These are phyloP conservation scores for Phallus indusiatus DNA, from an alignment of 768 basidiomycete species.

Conservation along the genomic window DNA sequence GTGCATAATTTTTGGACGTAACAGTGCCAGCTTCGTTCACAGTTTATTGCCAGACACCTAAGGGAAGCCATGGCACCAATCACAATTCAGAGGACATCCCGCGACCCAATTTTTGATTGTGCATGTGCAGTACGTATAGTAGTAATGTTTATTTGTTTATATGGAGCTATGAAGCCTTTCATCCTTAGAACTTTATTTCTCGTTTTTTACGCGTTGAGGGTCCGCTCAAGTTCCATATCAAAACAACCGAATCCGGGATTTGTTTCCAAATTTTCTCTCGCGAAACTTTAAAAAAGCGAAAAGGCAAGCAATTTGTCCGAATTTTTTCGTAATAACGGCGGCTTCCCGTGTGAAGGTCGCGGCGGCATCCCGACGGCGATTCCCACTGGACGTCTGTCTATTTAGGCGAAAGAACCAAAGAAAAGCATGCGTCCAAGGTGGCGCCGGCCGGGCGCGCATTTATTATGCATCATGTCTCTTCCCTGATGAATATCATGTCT, in stretches of 20 bases:
- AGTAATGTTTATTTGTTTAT: no score
- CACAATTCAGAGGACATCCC: background rate
- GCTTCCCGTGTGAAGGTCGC: background rate
- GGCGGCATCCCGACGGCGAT: background rate
- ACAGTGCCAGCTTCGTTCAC: background rate
- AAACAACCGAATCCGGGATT: background rate
- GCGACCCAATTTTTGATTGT: no score
- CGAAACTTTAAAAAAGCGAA: background rate
- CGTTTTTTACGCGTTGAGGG: no score
- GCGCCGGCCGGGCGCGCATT: constrained; percentile 35
- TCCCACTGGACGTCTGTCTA: background rate
- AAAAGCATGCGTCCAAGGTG: constrained; percentile 36
- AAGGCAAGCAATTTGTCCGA: background rate
- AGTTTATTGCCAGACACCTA: background rate
- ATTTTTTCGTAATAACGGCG: no score
- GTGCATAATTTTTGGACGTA: background rate
- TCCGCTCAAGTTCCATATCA: background rate
- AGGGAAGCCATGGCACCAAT: background rate
- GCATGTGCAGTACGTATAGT: background rate
- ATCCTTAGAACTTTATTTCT: no score
- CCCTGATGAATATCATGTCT: no score
- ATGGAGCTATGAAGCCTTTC: no score
- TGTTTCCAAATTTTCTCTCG: background rate
- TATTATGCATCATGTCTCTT: no score
- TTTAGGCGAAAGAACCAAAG: no score